Evolutionary conservation across 139 green algal species (phyloP), one percentile per base, ranked within the genome.

Genomic region (Closterium sp.): DNA sequence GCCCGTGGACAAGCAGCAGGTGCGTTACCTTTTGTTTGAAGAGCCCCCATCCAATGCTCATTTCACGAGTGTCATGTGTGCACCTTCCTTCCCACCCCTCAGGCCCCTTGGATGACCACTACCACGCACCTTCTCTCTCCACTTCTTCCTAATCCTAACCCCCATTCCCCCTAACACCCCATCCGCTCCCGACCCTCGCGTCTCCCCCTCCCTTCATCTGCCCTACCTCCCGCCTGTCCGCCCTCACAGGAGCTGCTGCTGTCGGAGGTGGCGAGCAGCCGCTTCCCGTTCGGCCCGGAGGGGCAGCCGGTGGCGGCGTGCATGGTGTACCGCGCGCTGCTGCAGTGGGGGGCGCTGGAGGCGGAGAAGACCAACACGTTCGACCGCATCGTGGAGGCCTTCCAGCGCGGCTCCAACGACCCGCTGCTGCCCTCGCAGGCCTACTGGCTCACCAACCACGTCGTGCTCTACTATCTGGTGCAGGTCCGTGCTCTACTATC

Each of bases 311-410:
- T 99, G 85, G 97, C 97, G 4, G 97, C 98, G 17, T 93, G 98
- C 86, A 88, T 98, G 87, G 95, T 98, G 89, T 99, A 99, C 96
- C 94, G 96, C 42, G 97, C 91, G 13, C 91, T 97, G 94, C 93
- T 97, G 94, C 97, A 99, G 93, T 98, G 97, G 97, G 95, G 97
- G 84, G 92, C 95, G 24, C 97, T 98, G 92, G 95, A 97, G 95
- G 96, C 96, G 1, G 98, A 99, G 94, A 96, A 97, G 91, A 99
- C 97, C n/a, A 95, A 95, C 34, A 94, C 99, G 30, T 99, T 99
- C 93, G 98, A 99, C 94, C 90, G 89, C 45, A 98, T 99, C 96
- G 98, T 98, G 85, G 93, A 90, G 38, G 88, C 29, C 19, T 86
- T 90, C 45, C 88, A 90, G 88, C n/a, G 42, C 2, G 88, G 85